Evolutionary conservation across 192 early-diverging fungal genomes (phyloP), one percentile per base, ranked within the genome.

Genomic region (Coemansia aciculifera): DNA sequence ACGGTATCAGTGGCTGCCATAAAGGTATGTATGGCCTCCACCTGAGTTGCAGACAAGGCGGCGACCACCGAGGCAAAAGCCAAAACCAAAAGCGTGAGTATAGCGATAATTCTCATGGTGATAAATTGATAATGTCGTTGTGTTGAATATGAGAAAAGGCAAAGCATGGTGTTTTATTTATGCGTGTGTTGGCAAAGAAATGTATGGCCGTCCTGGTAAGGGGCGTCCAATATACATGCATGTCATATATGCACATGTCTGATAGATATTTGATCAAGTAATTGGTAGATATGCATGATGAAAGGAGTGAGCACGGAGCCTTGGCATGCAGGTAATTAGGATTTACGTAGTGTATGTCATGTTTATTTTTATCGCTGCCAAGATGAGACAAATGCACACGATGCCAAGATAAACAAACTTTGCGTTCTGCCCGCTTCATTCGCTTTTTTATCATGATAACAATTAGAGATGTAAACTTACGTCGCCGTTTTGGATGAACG

Each of bases 1-100:
- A 73, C 64, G 8, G 15, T 23, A 17, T 72, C 40, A 3, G 67
- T 73, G 37, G 52, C 66, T 17, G 68, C 65, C 29, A 81, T 65
- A 23, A 81, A 76, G 3, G 62, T 60, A 8, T 76, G 60, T 17
- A 81, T 66, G 8, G 79, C 79, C 5, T 48, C 24, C 68, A 76
- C 68, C 54, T 81, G 71, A 11, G 31, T 49, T 12, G 67, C 57
- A 3, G 69, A 65, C 40, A 81, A 59, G 1, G 67, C 78, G 2
- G 44, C 63, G 2, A 38, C 65, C 2, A 68, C 31, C 46, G 48
- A 24, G 24, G 48, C 43, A 60, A 78, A 39, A 38, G 56, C 19
- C 21, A 54, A 19, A 38, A 62, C 13, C 29, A 54, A 19, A 12
- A 62, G 12, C 11, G 27, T 15, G 40, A 64, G 57, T 31, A 39